Evolutionary conservation across 345 rosid genomes (phyloP).

Genomic region (Xanthoceras sorbifolium): DNA sequence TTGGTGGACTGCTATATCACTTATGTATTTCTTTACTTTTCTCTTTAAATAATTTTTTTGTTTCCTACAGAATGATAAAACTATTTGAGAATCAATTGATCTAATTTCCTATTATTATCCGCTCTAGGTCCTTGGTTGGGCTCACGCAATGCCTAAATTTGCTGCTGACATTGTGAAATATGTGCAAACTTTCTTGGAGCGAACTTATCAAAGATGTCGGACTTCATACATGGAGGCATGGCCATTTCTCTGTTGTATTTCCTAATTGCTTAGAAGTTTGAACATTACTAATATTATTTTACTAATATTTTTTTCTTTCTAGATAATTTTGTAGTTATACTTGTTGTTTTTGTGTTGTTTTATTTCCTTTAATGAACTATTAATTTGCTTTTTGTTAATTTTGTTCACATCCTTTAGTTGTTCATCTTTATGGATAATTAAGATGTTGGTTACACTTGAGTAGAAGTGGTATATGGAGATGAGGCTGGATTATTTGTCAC

Average conservation of each 20-base stretch:
- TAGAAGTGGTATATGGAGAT: background rate
- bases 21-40: background rate
- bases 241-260: slow-evolving; percentile 23
- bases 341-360: background rate
- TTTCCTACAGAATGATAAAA: background rate
- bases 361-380: background rate
- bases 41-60: background rate
- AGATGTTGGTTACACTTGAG: slow-evolving; percentile 2
- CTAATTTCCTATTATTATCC: slow-evolving; percentile 17
- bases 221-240: slow-evolving; percentile 94
- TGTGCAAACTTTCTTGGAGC: slow-evolving; percentile 96
- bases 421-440: background rate
- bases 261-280: slow-evolving; percentile 3
- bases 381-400: background rate
- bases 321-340: background rate
- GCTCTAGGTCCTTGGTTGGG: slow-evolving; percentile 93
- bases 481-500: background rate
- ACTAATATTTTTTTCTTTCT: slow-evolving; percentile 3
- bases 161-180: slow-evolving; percentile 84
- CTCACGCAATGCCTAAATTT: slow-evolving; percentile 99
- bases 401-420: background rate
- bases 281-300: background rate
- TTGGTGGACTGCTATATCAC: background rate
- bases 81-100: background rate
- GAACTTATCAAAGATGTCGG: slow-evolving; percentile 97